A percentile compares a stretch with the other conserved stretches of the same genome.
Conservation (phyloP, 139 green algal species). For the Chlorella vulgaris region DNA sequence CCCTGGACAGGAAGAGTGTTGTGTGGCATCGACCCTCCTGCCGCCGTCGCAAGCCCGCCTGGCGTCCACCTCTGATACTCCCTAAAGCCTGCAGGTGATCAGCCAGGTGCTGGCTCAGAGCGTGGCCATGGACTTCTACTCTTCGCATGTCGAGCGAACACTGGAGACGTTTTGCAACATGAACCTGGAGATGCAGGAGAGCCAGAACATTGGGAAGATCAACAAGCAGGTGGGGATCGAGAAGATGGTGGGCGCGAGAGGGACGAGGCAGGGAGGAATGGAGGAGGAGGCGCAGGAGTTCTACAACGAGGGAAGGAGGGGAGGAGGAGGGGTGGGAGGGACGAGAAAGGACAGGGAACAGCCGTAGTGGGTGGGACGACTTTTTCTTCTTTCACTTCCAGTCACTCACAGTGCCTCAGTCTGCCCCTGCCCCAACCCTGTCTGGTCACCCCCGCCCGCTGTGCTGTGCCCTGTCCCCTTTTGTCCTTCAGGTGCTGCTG, state of each 20-base stretch:
- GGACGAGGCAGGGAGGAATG: neutral
- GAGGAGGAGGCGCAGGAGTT: neutral
- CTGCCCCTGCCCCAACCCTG: neutral
- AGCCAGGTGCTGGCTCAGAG: slow-evolving; percentile 61
- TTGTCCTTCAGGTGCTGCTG: slow-evolving; percentile 43
- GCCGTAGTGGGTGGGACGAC: neutral
- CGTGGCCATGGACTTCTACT: slow-evolving; percentile 70
- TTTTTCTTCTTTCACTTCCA: neutral
- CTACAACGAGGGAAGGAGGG: neutral
- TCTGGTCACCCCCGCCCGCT: neutral
- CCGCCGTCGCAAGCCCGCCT: no score
- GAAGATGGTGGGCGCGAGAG: neutral
- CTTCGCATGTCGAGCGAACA: slow-evolving; percentile 56
- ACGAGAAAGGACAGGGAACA: no score
- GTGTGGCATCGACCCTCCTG: no score
- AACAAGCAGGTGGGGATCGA: slow-evolving; percentile 50
- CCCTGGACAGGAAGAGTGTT: no score
- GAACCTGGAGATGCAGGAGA: slow-evolving; percentile 64
- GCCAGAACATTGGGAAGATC: slow-evolving; percentile 49
- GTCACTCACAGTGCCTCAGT: neutral
- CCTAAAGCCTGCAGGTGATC: no score
- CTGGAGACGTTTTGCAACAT: slow-evolving; percentile 63
- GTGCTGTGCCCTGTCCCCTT: no score
- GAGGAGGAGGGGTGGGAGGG: neutral
- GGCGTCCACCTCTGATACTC: no score